phyloP scores from a whole-genome alignment of 441 rosid genomes.

The Macaranga tanarius region DNA sequence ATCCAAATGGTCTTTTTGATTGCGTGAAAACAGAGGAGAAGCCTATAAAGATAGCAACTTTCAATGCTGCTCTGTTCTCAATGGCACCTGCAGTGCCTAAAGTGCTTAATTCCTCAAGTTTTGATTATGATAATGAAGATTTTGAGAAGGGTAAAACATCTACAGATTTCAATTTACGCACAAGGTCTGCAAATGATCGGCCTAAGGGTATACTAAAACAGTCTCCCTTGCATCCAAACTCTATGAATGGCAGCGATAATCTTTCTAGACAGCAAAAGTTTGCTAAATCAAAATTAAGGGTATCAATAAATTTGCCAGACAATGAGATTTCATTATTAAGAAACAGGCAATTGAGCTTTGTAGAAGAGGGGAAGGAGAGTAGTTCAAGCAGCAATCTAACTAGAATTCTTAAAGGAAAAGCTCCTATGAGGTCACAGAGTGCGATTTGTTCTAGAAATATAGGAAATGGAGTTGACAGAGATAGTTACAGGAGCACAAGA shows the following conservation, averaged over 20 bases:
- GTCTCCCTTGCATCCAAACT: slow-evolving; percentile 52
- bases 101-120: slow-evolving; percentile 30
- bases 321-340: slow-evolving; percentile 76
- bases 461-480: slow-evolving; percentile 20
- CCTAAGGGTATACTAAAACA: slow-evolving; percentile 86
- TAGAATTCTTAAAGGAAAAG: slow-evolving; percentile 44
- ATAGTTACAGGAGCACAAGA: slow-evolving; percentile 40
- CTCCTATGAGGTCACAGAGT: slow-evolving; percentile 38
- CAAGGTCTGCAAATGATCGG: slow-evolving; percentile 54
- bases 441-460: slow-evolving; percentile 28
- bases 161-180: slow-evolving; percentile 29
- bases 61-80: slow-evolving; percentile 85
- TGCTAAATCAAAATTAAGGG: slow-evolving; percentile 71
- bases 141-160: slow-evolving; percentile 17
- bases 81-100: slow-evolving; percentile 86
- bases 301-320: slow-evolving; percentile 90
- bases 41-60: slow-evolving; percentile 66
- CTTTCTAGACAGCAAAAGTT: slow-evolving; percentile 51
- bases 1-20: slow-evolving; percentile 37
- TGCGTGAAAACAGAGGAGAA: slow-evolving; percentile 36
- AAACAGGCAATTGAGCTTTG: slow-evolving; percentile 58
- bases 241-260: slow-evolving; percentile 25
- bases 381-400: slow-evolving; percentile 29
- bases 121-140: slow-evolving; percentile 32
- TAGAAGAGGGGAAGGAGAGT: slow-evolving; percentile 41